Base-by-base conservation (phyloP, 768 basidiomycete species). In the Leucocoprinus leucothites region DNA sequence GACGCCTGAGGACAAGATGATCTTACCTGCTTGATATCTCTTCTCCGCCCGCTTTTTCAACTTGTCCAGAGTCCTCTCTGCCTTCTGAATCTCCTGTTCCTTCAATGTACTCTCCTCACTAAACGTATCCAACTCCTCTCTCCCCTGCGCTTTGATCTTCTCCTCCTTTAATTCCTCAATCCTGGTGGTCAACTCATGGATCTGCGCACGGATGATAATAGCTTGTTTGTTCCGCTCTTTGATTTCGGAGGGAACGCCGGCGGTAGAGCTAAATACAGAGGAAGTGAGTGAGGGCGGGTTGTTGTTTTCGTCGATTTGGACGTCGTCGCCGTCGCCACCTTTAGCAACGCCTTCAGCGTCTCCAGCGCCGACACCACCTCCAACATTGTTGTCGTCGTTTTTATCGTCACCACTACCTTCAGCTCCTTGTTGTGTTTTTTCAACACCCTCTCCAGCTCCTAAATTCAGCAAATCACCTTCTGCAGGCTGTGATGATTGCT, bases 121-220 rank as follows among this genome's bases (percentile, higher is more conserved):
- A n/a, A 50, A 40, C 13, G 48, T 52, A 42, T 54, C 59, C 22
- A 51, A 36, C 41, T 61, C 57, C n/a, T 38, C 57, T 51, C 55
- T 56, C 25, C 54, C 58, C 50, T 60, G 48, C 58, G 61, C 60
- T 52, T 50, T 60, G 49, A 60, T 57, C 46, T 57, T 61, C 13
- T 59, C 63, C 19, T 57, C 59, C 38, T 60, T 57, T 36, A 53
- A 44, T 25, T 58, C 36, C 1, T 57, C 57, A 31, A 63, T 61
- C 48, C 58, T 58, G 34, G 36, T 45, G 42, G 50, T 52, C 21
- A 59, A 41, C 41, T 62, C 57, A 9, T 48, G 56, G 5, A 47
- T 57, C 31, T 58, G 51, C 19, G 61, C 61, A 8, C 54, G 54
- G 18, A 56, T 56, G 34, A 56, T 56, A 11, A 56, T 56, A 34